Base-by-base conservation (phyloP, 2,329 filamentous ascomycete genomes). In the Aureobasidium lini region DNA sequence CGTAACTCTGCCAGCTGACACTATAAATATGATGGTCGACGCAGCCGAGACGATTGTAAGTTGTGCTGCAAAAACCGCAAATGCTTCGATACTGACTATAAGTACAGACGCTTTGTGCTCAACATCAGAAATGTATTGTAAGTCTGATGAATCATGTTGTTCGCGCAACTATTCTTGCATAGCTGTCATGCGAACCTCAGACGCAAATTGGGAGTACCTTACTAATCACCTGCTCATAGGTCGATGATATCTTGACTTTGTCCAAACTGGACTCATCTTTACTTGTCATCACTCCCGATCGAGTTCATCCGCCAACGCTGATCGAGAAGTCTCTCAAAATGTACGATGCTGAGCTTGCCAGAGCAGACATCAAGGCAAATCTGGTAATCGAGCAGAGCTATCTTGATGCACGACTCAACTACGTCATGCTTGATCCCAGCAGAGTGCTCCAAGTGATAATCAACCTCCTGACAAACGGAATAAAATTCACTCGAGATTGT, bases 171-270 rank as follows among this genome's bases (percentile, higher is more conserved):
- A 36, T 9, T 8, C 13, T 13, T 36, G 8, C 4, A 9, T 8
- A 3, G 13, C 34, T 36, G 2, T 36, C 3, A 39, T n/a, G 6
- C 29, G 6, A 32, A 47, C 4, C 13, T 28, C 23, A 44, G 23
- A 28, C 11, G 13, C 4, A 48, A 48, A 23, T 23, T 23, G 23
- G 23, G 4, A 23, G 23, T 23, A 23, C 23, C 23, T 23, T 23
- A 23, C 23, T 23, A 23, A 23, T 23, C 23, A 3, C 2, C 23
- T 23, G 4, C 23, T 36, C 13, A 16, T 16, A 50, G 37, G 76
- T 78, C 4, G 76, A 79, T 60, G 76, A 78, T 59, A 72, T 79
- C 0, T 64, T 79, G 34, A 78, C 75, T 1, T 64, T 78, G 15
- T 74, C 71, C 1, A 76, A 68, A 15, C 63, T 70, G 6, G 68